Percentiles rank a stretch among this genome's conserved stretches.
Conservation (phyloP, 371 early-diverging fungal species). For the Capillidium rhysosporum region DNA sequence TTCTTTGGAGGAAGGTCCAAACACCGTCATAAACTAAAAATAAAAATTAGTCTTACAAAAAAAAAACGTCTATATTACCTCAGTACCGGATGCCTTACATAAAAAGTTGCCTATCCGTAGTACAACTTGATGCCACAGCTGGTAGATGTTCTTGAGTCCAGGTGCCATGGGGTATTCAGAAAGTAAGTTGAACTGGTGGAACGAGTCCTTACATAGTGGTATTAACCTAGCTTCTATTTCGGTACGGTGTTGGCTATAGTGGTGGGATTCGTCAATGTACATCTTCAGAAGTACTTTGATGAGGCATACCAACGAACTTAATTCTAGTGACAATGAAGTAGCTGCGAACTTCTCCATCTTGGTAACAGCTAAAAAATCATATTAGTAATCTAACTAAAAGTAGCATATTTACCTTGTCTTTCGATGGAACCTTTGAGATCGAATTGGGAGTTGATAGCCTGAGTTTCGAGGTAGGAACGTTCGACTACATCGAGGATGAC, state of each 20-base stretch:
- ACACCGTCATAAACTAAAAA: slow-evolving; percentile 3
- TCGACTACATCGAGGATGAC: slow-evolving; percentile 58
- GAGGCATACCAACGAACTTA: background rate
- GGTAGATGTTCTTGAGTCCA: background rate
- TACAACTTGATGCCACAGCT: slow-evolving; percentile 3
- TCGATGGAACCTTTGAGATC: slow-evolving; percentile 2
- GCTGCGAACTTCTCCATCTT: slow-evolving; percentile 1
- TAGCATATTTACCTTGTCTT: slow-evolving; percentile 1
- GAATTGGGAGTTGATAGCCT: slow-evolving; percentile 54
- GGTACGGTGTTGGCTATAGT: background rate
- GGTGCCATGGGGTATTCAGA: background rate
- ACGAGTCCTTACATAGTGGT: slow-evolving; percentile 3
- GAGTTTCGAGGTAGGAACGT: slow-evolving; percentile 62
- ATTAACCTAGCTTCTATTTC: slow-evolving; percentile 1
- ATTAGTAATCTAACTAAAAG: background rate
- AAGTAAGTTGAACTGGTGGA: background rate
- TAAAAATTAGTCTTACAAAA: background rate
- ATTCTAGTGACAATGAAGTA: slow-evolving; percentile 3
- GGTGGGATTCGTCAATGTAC: background rate
- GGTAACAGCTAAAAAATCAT: slow-evolving; percentile 1
- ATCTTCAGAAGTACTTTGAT: slow-evolving; percentile 4
- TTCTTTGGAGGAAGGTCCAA: slow-evolving; percentile 1
- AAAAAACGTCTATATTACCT: background rate
- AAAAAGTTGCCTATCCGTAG: slow-evolving; percentile 4
- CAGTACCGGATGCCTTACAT: background rate